Conservation (phyloP, 371 early-diverging fungal species). For the Mortierella sp. region DNA sequence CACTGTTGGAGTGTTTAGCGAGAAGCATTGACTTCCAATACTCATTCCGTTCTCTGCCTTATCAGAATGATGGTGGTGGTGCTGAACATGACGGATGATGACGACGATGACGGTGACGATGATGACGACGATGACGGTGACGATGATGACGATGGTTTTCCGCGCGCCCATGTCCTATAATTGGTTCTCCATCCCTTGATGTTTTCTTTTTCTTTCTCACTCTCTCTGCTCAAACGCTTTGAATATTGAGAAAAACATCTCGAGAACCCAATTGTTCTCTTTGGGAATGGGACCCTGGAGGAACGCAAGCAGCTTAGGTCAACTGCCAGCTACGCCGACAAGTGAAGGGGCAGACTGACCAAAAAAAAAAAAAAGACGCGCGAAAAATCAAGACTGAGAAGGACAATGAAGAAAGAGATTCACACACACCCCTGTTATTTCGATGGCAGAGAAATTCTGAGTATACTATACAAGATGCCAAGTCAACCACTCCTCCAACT, state of each 20-base stretch:
- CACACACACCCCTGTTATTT: background rate
- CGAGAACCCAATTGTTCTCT: background rate
- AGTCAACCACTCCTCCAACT: no score
- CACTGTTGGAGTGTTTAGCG: constrained; percentile 60
- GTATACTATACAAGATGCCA: no score
- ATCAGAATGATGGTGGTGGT: no score
- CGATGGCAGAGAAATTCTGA: constrained; percentile 3
- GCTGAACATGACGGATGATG: no score
- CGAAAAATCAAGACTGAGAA: background rate
- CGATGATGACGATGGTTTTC: no score
- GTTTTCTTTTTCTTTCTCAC: no score
- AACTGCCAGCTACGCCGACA: background rate
- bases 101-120: no score
- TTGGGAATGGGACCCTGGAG: background rate
- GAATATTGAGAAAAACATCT: no score
- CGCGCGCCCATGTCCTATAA: no score
- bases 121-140: no score
- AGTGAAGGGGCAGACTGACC: background rate
- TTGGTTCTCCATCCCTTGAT: no score
- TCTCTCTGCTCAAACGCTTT: no score
- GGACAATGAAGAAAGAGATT: background rate
- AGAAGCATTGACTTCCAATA: background rate
- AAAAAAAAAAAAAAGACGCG: background rate
- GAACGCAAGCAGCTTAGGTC: background rate
- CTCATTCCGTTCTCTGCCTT: background rate